phyloP scores from a whole-genome alignment of 2,329 filamentous ascomycete species.

The Fusarium sp. region DNA sequence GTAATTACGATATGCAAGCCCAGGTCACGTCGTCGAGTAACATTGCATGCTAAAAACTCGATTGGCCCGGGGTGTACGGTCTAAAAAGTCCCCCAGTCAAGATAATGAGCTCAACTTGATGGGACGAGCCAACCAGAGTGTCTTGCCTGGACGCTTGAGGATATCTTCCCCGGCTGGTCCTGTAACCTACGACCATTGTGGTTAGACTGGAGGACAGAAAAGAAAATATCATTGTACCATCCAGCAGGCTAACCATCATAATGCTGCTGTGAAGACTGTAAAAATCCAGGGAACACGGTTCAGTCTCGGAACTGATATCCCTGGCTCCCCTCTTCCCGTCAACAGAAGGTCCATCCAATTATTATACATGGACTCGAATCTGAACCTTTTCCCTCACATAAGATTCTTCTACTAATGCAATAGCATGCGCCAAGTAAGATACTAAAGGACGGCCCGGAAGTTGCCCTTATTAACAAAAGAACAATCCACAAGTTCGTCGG shows the following conservation, averaged over 20 bases:
- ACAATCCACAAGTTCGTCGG: slow-evolving; percentile 36
- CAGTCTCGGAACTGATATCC: slow-evolving; percentile 7
- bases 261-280: neutral
- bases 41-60: slow-evolving; percentile 19
- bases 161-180: slow-evolving; percentile 21
- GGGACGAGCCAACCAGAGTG: slow-evolving; percentile 15
- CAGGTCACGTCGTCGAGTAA: slow-evolving; percentile 30
- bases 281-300: slow-evolving; percentile 24
- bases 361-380: slow-evolving; percentile 27
- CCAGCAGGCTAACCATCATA: neutral
- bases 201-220: neutral
- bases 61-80: slow-evolving; percentile 15
- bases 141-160: slow-evolving; percentile 20
- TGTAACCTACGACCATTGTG: neutral
- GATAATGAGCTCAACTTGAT: neutral
- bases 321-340: neutral
- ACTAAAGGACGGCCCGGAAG: slow-evolving; percentile 1
- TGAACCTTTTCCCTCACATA: neutral
- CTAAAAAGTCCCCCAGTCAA: slow-evolving; percentile 7
- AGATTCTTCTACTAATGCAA: slow-evolving; percentile 15
- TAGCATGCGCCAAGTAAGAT: slow-evolving; percentile 1
- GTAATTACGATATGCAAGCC: slow-evolving; percentile 45
- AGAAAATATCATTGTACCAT: slow-evolving; percentile 5
- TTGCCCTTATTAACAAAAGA: neutral
- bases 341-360: slow-evolving; percentile 30